phyloP scores from a whole-genome alignment of 2,329 filamentous ascomycete species.

The Fusarium humuli region DNA sequence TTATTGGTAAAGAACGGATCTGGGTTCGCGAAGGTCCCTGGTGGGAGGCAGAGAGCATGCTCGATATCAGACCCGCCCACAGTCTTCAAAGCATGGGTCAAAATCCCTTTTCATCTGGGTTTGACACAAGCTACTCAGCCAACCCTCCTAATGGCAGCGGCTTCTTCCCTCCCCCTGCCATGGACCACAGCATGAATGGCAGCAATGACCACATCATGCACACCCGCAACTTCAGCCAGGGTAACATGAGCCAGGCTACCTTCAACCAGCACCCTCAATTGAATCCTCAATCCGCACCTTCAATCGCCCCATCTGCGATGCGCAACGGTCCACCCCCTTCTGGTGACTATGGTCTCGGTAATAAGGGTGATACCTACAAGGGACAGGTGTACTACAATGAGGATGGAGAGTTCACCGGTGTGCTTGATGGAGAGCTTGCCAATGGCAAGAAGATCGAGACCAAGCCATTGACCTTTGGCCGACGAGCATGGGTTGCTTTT shows the following conservation, averaged over 20 bases:
- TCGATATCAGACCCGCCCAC: slow-evolving; percentile 82
- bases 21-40: slow-evolving; percentile 96
- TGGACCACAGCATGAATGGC: slow-evolving; percentile 71
- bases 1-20: slow-evolving; percentile 88
- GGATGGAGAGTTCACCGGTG: slow-evolving; percentile 74
- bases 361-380: slow-evolving; percentile 83
- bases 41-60: slow-evolving; percentile 98
- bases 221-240: slow-evolving; percentile 66
- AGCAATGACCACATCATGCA: slow-evolving; percentile 80
- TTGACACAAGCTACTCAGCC: slow-evolving; percentile 80
- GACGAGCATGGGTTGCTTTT: slow-evolving; percentile 82
- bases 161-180: slow-evolving; percentile 75
- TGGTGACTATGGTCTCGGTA: slow-evolving; percentile 91
- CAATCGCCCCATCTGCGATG: slow-evolving; percentile 69
- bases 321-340: slow-evolving; percentile 64
- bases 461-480: slow-evolving; percentile 69
- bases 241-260: slow-evolving; percentile 67
- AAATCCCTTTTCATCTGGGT: slow-evolving; percentile 58
- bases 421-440: slow-evolving; percentile 81
- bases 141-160: slow-evolving; percentile 72
- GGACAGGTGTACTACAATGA: slow-evolving; percentile 80
- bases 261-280: slow-evolving; percentile 55
- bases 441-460: slow-evolving; percentile 82
- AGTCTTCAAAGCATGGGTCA: slow-evolving; percentile 56
- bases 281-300: slow-evolving; percentile 61